A percentile compares a stretch with the other conserved stretches of the same genome.
phyloP scores from a whole-genome alignment of 1,284 basidiomycete genomes.

The Pseudozyma pruni region DNA sequence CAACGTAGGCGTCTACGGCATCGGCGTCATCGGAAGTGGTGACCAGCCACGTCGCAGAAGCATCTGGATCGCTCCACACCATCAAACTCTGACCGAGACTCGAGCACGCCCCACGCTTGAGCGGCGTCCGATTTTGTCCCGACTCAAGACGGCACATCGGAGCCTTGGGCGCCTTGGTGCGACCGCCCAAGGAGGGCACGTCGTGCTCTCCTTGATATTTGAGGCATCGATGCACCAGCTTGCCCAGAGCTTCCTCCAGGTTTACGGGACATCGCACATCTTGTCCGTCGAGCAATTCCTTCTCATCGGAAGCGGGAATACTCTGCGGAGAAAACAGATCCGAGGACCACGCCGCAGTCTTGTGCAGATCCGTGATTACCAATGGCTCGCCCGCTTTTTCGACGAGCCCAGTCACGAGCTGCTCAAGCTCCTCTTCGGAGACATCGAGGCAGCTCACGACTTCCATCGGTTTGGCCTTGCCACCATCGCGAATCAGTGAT shows the following conservation, averaged over 20 bases:
- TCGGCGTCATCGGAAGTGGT: conserved; percentile 16
- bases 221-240: conserved; percentile 25
- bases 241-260: conserved; percentile 7
- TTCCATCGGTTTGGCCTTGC: background rate
- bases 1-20: conserved; percentile 20
- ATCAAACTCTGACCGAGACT: conserved; percentile 42
- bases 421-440: conserved; percentile 13
- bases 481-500: background rate
- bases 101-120: conserved; percentile 32
- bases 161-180: conserved; percentile 4
- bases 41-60: conserved; percentile 29
- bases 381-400: conserved; percentile 24
- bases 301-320: conserved; percentile 1
- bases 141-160: conserved; percentile 23
- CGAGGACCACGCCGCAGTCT: conserved; percentile 10
- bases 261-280: conserved; percentile 11
- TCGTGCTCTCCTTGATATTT: conserved; percentile 24
- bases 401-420: conserved; percentile 16
- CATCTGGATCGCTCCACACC: conserved; percentile 28
- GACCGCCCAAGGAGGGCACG: conserved; percentile 3
- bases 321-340: conserved; percentile 16
- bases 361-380: conserved; percentile 41
- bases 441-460: conserved; percentile 17
- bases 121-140: conserved; percentile 19
- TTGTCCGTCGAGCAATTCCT: conserved; percentile 23